Evolutionary conservation across 441 rosid genomes (phyloP), one percentile per base, ranked within the genome.

Genomic region (Raphanus hybrid): DNA sequence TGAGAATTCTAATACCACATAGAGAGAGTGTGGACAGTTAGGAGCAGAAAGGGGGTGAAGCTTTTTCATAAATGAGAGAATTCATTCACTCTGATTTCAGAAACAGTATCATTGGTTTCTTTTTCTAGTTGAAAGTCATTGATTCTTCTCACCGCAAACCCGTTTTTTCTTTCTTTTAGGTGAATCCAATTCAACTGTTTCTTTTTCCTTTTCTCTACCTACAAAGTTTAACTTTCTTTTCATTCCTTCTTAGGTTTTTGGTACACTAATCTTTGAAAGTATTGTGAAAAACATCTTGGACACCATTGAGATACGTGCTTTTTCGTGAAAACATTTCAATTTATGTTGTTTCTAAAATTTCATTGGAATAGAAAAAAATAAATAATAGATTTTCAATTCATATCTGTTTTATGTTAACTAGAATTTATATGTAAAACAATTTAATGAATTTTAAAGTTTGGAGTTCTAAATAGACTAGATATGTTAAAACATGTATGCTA

Each of bases 21-120:
- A 39, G 73, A 43, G 60, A 23, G 64, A 11, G 61, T 65, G 70
- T 7, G 78, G 71, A 64, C 59, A 60, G 81, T 75, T 73, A 54
- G 66, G 66, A 65, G 72, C 76, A 39, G 84, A 43, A 59, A 78
- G 77, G 52, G 7, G 76, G 70, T 65, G 83, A 78, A 75, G 66
- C 75, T 73, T 58, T 69, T 78, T 76, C 83, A 80, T 84, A 85
- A 86, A 85, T 84, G 86, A 77, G 43, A 77, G 45, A 79, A 72
- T 78, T 50, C 55, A 71, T 64, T 65, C 70, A 20, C 70, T 27
- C 16, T 10, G 26, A 77, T 20, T 68, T 78, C 67, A 62, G 66
- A 54, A 67, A 73, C 75, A 48, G 64, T 73, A 54, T 67, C 29
- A 78, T 73, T 73, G 74, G 58, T 69, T 67, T 60, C 52, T 61